Percentiles rank a stretch among this genome's conserved stretches.
Conservation (phyloP, 371 early-diverging fungal genomes). For the Smittium culicis region DNA sequence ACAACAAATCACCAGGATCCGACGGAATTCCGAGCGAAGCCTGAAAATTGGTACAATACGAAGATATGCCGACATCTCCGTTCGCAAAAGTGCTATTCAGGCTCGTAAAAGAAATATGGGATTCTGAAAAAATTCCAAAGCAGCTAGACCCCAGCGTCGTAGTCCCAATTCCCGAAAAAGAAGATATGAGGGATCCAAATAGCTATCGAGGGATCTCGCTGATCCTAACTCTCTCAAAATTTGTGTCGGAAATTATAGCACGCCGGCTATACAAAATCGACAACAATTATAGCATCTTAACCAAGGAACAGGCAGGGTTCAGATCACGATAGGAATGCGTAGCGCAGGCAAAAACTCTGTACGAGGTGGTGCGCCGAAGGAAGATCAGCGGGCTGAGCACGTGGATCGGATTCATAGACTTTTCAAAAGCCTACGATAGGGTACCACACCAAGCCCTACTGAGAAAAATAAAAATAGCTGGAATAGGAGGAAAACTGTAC, state of each 20-base stretch:
- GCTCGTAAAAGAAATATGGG: no score
- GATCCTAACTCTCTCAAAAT: no score
- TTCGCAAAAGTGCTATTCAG: no score
- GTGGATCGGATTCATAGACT: background rate
- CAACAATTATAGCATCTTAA: no score
- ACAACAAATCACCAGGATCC: background rate
- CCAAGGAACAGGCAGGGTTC: background rate
- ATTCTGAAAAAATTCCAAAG: no score
- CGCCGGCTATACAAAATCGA: no score
- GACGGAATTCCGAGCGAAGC: background rate
- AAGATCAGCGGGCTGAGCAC: background rate
- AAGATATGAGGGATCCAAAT: no score
- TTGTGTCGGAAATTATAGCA: no score
- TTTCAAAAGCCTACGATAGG: background rate
- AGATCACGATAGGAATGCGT: background rate
- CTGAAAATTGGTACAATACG: background rate
- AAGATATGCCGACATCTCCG: background rate
- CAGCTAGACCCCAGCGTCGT: no score
- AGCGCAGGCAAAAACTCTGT: background rate
- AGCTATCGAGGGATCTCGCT: no score
- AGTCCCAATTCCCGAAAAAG: no score
- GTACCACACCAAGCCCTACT: background rate
- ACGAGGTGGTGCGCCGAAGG: background rate
- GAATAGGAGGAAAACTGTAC: background rate
- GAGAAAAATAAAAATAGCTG: background rate